These are phyloP conservation scores for Apiospora aurea DNA, from an alignment of 2,329 filamentous ascomycete species.

Conservation along the genomic window DNA sequence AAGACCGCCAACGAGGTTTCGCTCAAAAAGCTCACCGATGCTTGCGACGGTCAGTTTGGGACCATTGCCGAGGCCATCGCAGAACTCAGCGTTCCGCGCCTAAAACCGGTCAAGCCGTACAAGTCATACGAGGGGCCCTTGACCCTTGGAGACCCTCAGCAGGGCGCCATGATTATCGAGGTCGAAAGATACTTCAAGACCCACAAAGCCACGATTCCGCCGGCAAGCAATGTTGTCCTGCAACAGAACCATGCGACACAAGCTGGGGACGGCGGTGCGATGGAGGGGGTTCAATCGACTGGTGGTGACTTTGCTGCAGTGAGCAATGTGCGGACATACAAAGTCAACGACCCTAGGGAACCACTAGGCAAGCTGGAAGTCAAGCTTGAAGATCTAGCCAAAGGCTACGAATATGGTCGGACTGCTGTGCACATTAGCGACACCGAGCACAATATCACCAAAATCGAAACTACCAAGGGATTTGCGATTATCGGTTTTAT, in stretches of 20 bases:
- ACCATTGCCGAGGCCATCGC: constrained; percentile 86
- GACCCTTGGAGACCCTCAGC: constrained; percentile 78
- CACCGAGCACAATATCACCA: constrained; percentile 87
- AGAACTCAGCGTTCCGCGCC: constrained; percentile 76
- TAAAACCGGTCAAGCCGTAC: constrained; percentile 79
- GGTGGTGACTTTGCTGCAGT: constrained; percentile 68
- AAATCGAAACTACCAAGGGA: constrained; percentile 75
- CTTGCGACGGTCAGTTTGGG: constrained; percentile 77
- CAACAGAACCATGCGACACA: constrained; percentile 54
- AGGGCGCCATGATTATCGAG: constrained; percentile 80
- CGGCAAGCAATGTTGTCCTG: constrained; percentile 78
- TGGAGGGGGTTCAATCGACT: constrained; percentile 56
- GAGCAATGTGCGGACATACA: constrained; percentile 80
- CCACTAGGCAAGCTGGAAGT: constrained; percentile 85
- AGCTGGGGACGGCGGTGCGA: constrained; percentile 53
- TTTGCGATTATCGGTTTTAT: constrained; percentile 91
- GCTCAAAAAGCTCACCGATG: constrained; percentile 69
- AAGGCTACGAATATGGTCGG: constrained; percentile 91
- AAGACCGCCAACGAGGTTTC: constrained; percentile 82
- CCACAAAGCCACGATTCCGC: constrained; percentile 75
- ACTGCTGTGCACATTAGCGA: constrained; percentile 90
- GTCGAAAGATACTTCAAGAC: constrained; percentile 92
- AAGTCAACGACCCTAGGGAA: constrained; percentile 75
- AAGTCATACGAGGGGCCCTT: constrained; percentile 81
- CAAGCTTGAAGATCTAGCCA: constrained; percentile 82